Conservation (phyloP, 768 basidiomycete genomes). For the Naganishia vaughanmartiniae region DNA sequence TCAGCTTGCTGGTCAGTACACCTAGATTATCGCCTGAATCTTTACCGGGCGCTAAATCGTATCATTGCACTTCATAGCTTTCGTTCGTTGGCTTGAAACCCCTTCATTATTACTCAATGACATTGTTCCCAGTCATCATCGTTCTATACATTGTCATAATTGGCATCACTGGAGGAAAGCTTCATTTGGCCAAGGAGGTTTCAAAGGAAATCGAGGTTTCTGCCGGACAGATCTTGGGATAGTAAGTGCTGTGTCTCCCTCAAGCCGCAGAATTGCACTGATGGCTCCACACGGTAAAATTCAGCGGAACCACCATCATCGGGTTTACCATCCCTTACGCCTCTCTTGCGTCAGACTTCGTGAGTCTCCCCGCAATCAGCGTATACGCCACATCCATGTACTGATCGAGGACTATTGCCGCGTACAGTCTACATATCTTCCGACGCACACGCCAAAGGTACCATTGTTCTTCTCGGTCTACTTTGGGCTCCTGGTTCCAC, state of each 20-base stretch:
- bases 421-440: constrained; percentile 45
- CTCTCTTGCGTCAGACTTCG: constrained; percentile 48
- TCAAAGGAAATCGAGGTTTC: constrained; percentile 29
- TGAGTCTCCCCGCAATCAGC: constrained; percentile 28
- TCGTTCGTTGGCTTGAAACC: constrained; percentile 50
- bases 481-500: constrained; percentile 45
- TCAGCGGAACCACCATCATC: constrained; percentile 46
- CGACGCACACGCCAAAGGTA: constrained; percentile 37
- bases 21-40: not conserved
- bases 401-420: not conserved
- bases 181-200: constrained; percentile 37
- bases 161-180: constrained; percentile 40
- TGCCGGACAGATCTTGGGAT: constrained; percentile 28
- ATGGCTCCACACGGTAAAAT: not conserved
- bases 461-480: constrained; percentile 45
- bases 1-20: constrained; percentile 45
- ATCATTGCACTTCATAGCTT: constrained; percentile 32
- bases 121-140: constrained; percentile 48
- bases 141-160: constrained; percentile 47
- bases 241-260: constrained; percentile 5
- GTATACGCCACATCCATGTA: not conserved
- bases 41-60: not conserved
- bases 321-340: constrained; percentile 50
- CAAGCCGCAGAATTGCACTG: not conserved
- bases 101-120: constrained; percentile 46